These are phyloP conservation scores for Sungouiella blattae DNA, from an alignment of 805 yeast species.

Conservation along the genomic window DNA sequence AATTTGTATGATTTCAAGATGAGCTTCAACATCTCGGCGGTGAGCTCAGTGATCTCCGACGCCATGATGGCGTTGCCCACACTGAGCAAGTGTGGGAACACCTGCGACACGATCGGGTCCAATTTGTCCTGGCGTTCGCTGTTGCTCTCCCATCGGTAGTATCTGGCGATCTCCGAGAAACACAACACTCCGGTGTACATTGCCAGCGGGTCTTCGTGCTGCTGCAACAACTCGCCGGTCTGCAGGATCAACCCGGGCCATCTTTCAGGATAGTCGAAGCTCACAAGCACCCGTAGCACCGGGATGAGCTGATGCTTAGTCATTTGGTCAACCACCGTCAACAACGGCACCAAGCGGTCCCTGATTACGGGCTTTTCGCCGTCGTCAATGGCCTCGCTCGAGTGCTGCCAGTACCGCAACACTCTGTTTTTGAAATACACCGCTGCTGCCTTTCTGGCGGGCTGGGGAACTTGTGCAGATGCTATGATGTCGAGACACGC, in stretches of 20 bases:
- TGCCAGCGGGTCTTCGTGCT: constrained; percentile 22
- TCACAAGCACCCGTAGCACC: constrained; percentile 37
- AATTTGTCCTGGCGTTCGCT: constrained; percentile 28
- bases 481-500: constrained; percentile 77
- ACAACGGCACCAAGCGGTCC: constrained; percentile 62
- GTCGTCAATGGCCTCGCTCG: constrained; percentile 42
- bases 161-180: constrained; percentile 64
- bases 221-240: constrained; percentile 31
- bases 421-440: constrained; percentile 79
- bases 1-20: constrained; percentile 76
- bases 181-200: constrained; percentile 68
- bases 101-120: constrained; percentile 46
- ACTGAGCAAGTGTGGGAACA: constrained; percentile 62
- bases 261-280: constrained; percentile 30
- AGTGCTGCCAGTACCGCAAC: constrained; percentile 53
- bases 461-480: constrained; percentile 36
- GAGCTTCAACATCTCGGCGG: constrained; percentile 72
- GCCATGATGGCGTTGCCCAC: constrained; percentile 54
- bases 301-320: constrained; percentile 39
- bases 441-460: constrained; percentile 68
- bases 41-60: constrained; percentile 25
- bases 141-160: constrained; percentile 69
- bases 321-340: constrained; percentile 38
- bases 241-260: constrained; percentile 35
- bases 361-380: constrained; percentile 76